Conservation (phyloP, 2,329 filamentous ascomycete genomes). For the Ophiocordyceps australis region DNA sequence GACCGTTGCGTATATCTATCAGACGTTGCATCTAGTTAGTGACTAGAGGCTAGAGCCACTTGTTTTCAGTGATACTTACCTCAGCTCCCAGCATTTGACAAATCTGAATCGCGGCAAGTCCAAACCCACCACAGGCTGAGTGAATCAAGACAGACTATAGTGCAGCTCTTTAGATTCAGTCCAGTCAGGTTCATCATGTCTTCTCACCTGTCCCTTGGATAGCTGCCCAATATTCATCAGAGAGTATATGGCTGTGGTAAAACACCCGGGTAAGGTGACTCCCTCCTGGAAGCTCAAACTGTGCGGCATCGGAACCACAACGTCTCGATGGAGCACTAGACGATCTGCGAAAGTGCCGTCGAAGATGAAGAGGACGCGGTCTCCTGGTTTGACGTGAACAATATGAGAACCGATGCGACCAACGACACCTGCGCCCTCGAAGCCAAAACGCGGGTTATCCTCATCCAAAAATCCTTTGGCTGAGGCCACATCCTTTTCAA, state of each 20-base stretch:
- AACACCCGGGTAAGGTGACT: conserved; percentile 13
- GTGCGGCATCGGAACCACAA: conserved; percentile 15
- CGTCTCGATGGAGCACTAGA: too few species aligned
- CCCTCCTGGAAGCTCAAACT: conserved; percentile 14
- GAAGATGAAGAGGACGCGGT: conserved; percentile 9
- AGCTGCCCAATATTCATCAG: conserved; percentile 3
- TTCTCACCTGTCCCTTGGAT: conserved; percentile 2
- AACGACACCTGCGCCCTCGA: conserved; percentile 11
- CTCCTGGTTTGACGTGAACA: conserved; percentile 11
- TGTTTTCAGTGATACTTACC: too few species aligned
- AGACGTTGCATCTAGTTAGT: too few species aligned
- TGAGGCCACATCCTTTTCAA: too few species aligned
- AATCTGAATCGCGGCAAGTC: conserved; percentile 11
- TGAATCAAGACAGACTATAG: conserved; percentile 12
- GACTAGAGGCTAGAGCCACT: too few species aligned
- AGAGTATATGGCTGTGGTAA: conserved; percentile 10
- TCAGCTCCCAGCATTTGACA: conserved; percentile 8
- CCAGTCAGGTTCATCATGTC: not conserved
- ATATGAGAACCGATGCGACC: conserved; percentile 7
- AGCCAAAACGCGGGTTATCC: conserved; percentile 3
- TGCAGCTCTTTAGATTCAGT: not conserved
- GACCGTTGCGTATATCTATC: conserved; percentile 11
- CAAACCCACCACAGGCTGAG: conserved; percentile 10
- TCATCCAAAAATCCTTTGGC: too few species aligned
- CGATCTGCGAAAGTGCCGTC: too few species aligned